Evolutionary conservation across 129 eudicot genomes (phyloP).

Genomic region (Daucus carota): DNA sequence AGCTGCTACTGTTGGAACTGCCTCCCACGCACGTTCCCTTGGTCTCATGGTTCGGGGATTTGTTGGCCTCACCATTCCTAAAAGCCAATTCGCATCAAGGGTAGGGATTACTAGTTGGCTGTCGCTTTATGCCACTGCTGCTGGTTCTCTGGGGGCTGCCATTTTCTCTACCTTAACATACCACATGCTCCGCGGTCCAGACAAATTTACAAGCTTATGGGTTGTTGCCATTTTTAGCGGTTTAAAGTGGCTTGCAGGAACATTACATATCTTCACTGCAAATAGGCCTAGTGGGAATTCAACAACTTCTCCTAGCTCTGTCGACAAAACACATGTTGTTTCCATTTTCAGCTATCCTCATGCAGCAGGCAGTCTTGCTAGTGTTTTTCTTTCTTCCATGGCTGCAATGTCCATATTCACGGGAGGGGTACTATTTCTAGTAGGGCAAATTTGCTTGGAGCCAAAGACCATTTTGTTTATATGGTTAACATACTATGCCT

Average conservation of each 20-base stretch:
- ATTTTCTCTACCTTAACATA: constrained; percentile 58
- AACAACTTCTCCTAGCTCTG: not conserved
- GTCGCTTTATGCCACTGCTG: constrained; percentile 63
- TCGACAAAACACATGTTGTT: constrained; percentile 27
- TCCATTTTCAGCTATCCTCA: constrained; percentile 75
- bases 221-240: constrained; percentile 77
- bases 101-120: constrained; percentile 52
- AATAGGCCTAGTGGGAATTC: constrained; percentile 27
- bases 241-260: constrained; percentile 59
- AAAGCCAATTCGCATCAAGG: constrained; percentile 41
- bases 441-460: constrained; percentile 41
- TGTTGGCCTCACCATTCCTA: constrained; percentile 39
- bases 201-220: constrained; percentile 62
- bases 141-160: constrained; percentile 61
- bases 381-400: constrained; percentile 63
- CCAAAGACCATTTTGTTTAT: constrained; percentile 28
- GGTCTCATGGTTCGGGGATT: constrained; percentile 62
- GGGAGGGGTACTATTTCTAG: constrained; percentile 42
- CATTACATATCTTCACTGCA: constrained; percentile 37
- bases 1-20: constrained; percentile 50
- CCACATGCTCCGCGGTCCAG: constrained; percentile 54
- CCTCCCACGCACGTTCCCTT: constrained; percentile 70
- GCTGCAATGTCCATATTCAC: constrained; percentile 63
- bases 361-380: constrained; percentile 33
- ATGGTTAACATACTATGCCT: constrained; percentile 55